These are phyloP conservation scores for Wallacemonas sp. DNA, from an alignment of 208 protist species.

Conservation along the genomic window DNA sequence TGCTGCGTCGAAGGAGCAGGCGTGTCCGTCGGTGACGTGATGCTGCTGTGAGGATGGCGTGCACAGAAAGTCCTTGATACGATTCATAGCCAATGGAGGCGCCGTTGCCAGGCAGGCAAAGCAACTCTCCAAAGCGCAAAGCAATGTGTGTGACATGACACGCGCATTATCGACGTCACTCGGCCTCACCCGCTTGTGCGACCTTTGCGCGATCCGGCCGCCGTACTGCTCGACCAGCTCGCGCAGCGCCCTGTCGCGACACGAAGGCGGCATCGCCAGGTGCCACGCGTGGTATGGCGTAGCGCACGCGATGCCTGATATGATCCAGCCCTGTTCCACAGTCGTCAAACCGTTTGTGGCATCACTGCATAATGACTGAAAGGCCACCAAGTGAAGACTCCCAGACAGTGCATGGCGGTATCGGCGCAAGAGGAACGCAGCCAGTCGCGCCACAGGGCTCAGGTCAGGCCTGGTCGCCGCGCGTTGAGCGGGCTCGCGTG, in stretches of 20 bases:
- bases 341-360: not conserved
- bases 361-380: not conserved
- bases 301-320: not conserved
- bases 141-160: slow-evolving; percentile 22
- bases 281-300: not conserved
- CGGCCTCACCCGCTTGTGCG: not conserved
- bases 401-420: not conserved
- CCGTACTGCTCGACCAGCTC: slow-evolving; percentile 6
- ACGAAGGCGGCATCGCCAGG: not conserved
- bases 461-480: not conserved
- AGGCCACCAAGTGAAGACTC: not conserved
- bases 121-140: slow-evolving; percentile 27
- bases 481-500: too few relatives aligned
- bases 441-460: not conserved
- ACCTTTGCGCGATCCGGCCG: not conserved
- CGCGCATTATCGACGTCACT: not conserved
- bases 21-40: too few relatives aligned
- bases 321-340: not conserved
- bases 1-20: too few relatives aligned
- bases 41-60: not conserved
- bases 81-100: not conserved
- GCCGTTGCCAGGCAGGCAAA: not conserved
- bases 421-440: not conserved
- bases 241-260: not conserved
- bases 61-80: slow-evolving; percentile 9